Conservation (phyloP, 2,329 filamentous ascomycete genomes). For the Pyrenochaeta sp. region DNA sequence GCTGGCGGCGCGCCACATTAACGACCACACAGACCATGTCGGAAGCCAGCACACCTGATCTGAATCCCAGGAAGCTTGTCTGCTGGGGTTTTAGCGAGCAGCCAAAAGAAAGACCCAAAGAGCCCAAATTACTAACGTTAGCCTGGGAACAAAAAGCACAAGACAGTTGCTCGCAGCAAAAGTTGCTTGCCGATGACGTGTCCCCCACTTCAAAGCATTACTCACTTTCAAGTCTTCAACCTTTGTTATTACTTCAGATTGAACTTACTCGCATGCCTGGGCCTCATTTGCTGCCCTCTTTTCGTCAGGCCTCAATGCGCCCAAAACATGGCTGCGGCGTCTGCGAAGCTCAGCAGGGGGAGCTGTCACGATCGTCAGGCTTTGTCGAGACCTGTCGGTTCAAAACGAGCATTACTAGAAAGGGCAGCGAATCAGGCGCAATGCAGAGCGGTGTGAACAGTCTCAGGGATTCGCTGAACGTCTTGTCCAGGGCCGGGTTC, state of each 20-base stretch:
- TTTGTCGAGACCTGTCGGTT: slow-evolving; percentile 17
- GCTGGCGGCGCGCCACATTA: slow-evolving; percentile 48
- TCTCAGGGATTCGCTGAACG: slow-evolving; percentile 46
- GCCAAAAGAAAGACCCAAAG: slow-evolving; percentile 39
- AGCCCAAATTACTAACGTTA: slow-evolving; percentile 36
- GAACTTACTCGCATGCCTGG: slow-evolving; percentile 30
- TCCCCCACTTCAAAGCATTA: slow-evolving; percentile 36
- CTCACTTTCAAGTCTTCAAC: slow-evolving; percentile 23
- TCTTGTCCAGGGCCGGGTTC: slow-evolving; percentile 37
- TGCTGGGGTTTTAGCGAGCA: slow-evolving; percentile 39
- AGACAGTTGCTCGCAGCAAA: slow-evolving; percentile 21
- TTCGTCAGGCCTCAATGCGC: slow-evolving; percentile 41
- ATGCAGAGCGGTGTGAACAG: slow-evolving; percentile 49
- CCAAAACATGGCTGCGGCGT: slow-evolving; percentile 41
- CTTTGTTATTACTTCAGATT: slow-evolving; percentile 36
- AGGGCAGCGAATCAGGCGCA: slow-evolving; percentile 48
- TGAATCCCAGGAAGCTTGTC: slow-evolving; percentile 38
- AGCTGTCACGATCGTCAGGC: slow-evolving; percentile 33
- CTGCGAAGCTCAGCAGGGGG: slow-evolving; percentile 27
- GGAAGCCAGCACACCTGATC: slow-evolving; percentile 38
- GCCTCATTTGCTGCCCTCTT: slow-evolving; percentile 39
- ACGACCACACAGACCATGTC: slow-evolving; percentile 44
- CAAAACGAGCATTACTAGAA: slow-evolving; percentile 21
- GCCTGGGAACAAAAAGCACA: slow-evolving; percentile 42
- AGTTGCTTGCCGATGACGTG: slow-evolving; percentile 44